Evolutionary conservation across 169 alveolate genomes (phyloP).

Genomic region (Cryptosporidium xiaoi): DNA sequence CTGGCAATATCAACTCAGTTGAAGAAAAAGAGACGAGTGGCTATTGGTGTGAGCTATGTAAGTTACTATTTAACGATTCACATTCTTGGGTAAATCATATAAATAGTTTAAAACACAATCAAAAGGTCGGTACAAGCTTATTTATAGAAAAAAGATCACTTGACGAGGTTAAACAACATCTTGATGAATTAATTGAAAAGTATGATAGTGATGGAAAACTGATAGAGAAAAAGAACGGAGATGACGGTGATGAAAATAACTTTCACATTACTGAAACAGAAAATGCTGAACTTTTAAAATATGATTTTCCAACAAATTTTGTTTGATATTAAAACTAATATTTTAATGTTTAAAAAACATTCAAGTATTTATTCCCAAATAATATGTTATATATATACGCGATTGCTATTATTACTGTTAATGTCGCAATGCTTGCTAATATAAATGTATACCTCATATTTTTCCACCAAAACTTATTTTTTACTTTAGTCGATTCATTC

Average conservation of each 20-base stretch:
- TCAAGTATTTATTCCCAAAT: conserved; percentile 14
- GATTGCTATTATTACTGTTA: conserved; percentile 7
- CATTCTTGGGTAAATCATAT: conserved; percentile 63
- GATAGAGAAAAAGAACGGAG: neutral
- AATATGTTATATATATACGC: conserved; percentile 19
- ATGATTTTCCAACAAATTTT: conserved; percentile 31
- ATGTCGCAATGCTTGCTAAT: neutral
- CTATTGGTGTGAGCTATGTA: conserved; percentile 55
- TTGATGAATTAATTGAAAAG: conserved; percentile 17
- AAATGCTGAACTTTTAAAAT: neutral
- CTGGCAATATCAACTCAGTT: neutral
- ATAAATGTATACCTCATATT: conserved; percentile 43
- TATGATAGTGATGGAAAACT: conserved; percentile 3
- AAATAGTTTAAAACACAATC: conserved; percentile 54
- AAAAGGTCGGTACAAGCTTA: conserved; percentile 32
- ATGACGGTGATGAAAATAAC: conserved; percentile 1
- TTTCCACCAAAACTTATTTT: conserved; percentile 68
- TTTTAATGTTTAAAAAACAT: neutral
- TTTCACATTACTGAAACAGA: neutral
- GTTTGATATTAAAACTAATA: neutral
- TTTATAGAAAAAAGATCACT: conserved; percentile 61
- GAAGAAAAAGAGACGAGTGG: conserved; percentile 11
- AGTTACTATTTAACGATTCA: conserved; percentile 42
- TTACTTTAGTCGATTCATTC: conserved; percentile 38
- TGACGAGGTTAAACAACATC: conserved; percentile 33